Percentiles rank a stretch among this genome's conserved stretches.
phyloP scores from a whole-genome alignment of 2,329 filamentous ascomycete genomes.

The Bertia moriformis region DNA sequence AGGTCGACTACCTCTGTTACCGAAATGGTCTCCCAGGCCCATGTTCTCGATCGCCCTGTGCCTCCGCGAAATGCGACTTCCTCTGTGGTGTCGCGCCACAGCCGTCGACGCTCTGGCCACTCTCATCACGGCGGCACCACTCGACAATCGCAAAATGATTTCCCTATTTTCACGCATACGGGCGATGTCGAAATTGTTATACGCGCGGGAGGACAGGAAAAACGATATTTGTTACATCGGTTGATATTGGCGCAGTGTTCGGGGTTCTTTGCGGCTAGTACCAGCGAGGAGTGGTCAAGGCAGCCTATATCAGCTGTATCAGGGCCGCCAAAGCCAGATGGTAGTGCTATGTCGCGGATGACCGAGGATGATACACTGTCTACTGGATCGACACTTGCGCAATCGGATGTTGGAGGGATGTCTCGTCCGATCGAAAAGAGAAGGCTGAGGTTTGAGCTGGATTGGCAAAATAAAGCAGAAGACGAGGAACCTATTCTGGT shows the following conservation, averaged over 20 bases:
- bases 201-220: conserved; percentile 40
- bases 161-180: conserved; percentile 54
- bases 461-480: conserved; percentile 39
- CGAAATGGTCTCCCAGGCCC: not conserved
- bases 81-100: not conserved
- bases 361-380: conserved; percentile 19
- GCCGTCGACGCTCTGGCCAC: conserved; percentile 35
- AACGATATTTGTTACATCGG: conserved; percentile 50
- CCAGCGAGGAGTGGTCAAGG: conserved; percentile 42
- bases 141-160: conserved; percentile 49
- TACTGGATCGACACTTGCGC: conserved; percentile 17
- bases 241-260: conserved; percentile 56
- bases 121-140: conserved; percentile 43
- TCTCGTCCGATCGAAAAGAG: conserved; percentile 10
- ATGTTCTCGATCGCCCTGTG: not conserved
- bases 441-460: conserved; percentile 50
- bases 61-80: not conserved
- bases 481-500: conserved; percentile 53
- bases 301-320: conserved; percentile 13
- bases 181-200: conserved; percentile 58
- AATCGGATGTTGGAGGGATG: conserved; percentile 6
- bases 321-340: conserved; percentile 9
- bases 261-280: conserved; percentile 53
- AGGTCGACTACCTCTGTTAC: not conserved
- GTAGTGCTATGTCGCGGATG: conserved; percentile 17